These are phyloP conservation scores for Jimgerdemannia lactiflua DNA, from an alignment of 192 early-diverging fungal species.

Conservation along the genomic window DNA sequence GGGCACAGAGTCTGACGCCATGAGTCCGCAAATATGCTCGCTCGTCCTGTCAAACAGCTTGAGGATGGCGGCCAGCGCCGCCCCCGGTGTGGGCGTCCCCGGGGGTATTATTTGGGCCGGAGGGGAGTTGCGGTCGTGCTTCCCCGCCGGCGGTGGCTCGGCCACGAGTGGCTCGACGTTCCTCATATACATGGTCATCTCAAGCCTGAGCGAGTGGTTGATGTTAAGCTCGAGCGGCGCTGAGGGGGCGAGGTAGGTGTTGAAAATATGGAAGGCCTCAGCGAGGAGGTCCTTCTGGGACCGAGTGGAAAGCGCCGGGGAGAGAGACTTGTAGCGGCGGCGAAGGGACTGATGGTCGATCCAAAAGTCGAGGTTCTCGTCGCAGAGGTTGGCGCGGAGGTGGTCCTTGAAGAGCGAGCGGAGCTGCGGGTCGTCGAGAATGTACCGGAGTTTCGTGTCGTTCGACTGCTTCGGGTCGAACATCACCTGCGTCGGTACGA, in stretches of 20 bases:
- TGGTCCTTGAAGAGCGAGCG: conserved; percentile 61
- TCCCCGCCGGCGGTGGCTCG: conserved; percentile 1
- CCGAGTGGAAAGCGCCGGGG: conserved; percentile 29
- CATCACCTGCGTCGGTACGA: not conserved
- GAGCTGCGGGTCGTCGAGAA: conserved; percentile 51
- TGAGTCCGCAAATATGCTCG: conserved; percentile 68
- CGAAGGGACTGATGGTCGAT: conserved; percentile 44
- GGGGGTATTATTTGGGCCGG: not conserved
- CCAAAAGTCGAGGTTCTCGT: conserved; percentile 74
- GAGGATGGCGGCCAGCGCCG: conserved; percentile 14
- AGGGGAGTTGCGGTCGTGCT: conserved; percentile 11
- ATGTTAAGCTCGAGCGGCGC: conserved; percentile 51
- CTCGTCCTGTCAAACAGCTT: conserved; percentile 59
- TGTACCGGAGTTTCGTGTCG: conserved; percentile 52
- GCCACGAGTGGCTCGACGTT: conserved; percentile 41
- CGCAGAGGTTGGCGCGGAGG: conserved; percentile 62
- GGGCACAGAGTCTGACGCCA: conserved; percentile 75
- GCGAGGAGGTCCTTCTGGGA: conserved; percentile 39
- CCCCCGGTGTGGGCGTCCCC: not conserved
- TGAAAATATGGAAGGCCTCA: conserved; percentile 51
- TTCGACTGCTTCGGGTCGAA: conserved; percentile 45
- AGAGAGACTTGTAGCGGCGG: conserved; percentile 40
- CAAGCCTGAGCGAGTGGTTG: conserved; percentile 44
- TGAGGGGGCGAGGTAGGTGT: conserved; percentile 42
- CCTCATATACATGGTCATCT: conserved; percentile 44